Conservation (phyloP, 2,329 filamentous ascomycete genomes). For the Paracoccidioides brasiliensis region DNA sequence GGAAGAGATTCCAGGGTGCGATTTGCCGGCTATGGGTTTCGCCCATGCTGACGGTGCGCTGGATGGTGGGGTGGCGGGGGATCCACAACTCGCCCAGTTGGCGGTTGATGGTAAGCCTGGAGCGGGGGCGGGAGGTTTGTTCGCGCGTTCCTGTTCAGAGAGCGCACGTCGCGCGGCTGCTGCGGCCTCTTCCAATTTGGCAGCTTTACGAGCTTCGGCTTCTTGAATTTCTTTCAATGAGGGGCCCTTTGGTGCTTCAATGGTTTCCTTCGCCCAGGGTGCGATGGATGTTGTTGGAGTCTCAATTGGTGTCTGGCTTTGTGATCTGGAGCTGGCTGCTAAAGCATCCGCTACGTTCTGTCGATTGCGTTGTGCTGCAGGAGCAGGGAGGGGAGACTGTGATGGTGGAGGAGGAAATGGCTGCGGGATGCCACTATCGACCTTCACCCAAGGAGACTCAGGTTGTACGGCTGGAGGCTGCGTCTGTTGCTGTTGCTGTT, state of each 20-base stretch:
- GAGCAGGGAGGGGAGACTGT: constrained; percentile 71
- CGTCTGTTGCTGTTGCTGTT: constrained; percentile 25
- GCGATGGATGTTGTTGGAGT: constrained; percentile 62
- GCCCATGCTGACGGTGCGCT: constrained; percentile 36
- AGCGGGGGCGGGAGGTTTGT: constrained; percentile 51
- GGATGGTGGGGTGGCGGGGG: constrained; percentile 50
- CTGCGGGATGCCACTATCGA: constrained; percentile 53
- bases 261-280: constrained; percentile 83
- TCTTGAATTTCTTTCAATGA: constrained; percentile 96
- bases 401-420: constrained; percentile 59
- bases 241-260: constrained; percentile 64
- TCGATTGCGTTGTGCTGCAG: constrained; percentile 70
- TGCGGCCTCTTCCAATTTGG: constrained; percentile 71
- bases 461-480: constrained; percentile 28
- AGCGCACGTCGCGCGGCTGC: constrained; percentile 62
- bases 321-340: constrained; percentile 53
- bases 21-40: constrained; percentile 36
- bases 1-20: constrained; percentile 24
- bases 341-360: constrained; percentile 71
- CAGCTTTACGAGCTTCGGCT: constrained; percentile 82
- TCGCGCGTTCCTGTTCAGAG: constrained; percentile 64
- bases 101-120: constrained; percentile 76
- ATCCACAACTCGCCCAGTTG: constrained; percentile 69
- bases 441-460: constrained; percentile 46
- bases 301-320: constrained; percentile 60